phyloP scores from a whole-genome alignment of 2,329 filamentous ascomycete genomes.

The Fusarium devonianum region DNA sequence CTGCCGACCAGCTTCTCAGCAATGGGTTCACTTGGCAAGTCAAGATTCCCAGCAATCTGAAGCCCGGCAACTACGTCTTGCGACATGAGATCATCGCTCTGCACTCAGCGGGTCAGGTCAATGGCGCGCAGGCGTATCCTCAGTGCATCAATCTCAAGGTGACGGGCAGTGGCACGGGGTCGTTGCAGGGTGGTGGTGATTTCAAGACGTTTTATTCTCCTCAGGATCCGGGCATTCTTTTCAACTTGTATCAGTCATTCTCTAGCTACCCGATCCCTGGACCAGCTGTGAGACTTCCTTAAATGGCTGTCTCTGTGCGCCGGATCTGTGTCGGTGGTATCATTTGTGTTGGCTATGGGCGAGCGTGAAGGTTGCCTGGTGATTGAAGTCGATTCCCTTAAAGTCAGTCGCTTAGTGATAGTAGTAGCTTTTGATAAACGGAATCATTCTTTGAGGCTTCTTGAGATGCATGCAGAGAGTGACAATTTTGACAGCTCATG shows the following conservation, averaged over 20 bases:
- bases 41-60: conserved; percentile 55
- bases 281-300: conserved; percentile 30
- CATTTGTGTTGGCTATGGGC: too few relatives aligned
- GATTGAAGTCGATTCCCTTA: too few relatives aligned
- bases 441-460: too few relatives aligned
- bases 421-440: too few relatives aligned
- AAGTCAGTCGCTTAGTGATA: too few relatives aligned
- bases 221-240: conserved; percentile 46
- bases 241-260: conserved; percentile 46
- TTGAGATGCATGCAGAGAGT: too few relatives aligned
- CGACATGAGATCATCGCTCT: conserved; percentile 65
- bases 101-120: conserved; percentile 52
- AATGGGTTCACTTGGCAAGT: conserved; percentile 57
- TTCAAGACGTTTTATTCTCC: conserved; percentile 48
- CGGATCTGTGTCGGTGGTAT: too few relatives aligned
- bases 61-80: conserved; percentile 61
- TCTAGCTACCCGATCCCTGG: conserved; percentile 45
- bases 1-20: conserved; percentile 58
- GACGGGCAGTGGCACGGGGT: conserved; percentile 47
- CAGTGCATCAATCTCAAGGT: conserved; percentile 60
- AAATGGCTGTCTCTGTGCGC: too few relatives aligned
- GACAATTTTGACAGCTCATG: too few relatives aligned
- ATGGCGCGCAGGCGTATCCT: conserved; percentile 59
- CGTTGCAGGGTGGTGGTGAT: conserved; percentile 42
- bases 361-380: too few relatives aligned